Evolutionary conservation across 1,139 yeast genomes (phyloP), one percentile per base, ranked within the genome.

Genomic region (Diutina sp.): DNA sequence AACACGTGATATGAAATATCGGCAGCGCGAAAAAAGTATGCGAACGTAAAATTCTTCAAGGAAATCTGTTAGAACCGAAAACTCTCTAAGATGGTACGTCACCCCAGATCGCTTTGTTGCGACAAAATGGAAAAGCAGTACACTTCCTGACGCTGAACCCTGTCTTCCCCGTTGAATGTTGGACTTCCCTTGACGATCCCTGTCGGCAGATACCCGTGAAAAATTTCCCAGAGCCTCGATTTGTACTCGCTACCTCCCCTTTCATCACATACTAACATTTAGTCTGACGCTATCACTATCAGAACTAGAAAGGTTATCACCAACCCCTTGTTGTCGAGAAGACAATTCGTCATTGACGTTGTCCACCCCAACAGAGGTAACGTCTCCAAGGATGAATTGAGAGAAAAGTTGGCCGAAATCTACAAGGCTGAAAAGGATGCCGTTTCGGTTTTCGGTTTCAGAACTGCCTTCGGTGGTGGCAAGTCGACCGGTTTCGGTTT

Each of bases 381-480:
- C 82, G 97, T 93, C 76, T 86, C 99, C 77, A 93, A 93, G 90
- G 97, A 91, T 76, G 99, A 95, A 80, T 87, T 95, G 80, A 90
- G 99, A 78, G 98, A 90, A 80, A 91, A 86, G 80, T 85, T 95
- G 73, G 90, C 99, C 73, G 85, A 87, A 72, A 82, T 87, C 73
- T 95, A 95, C 97, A 91, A 90, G 85, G 84, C 96, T 74, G 98
- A 93, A 76, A 91, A 93, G 84, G 97, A 93, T 72, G 89, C 97
- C 72, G 96, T 93, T 67, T 91, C 98, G 66, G 99, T 93, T 68
- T 93, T 93, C 75, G 99, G 98, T 76, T 88, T 93, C 96, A 89
- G 96, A 85, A 93, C 99, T 71, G 95, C 90, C 80, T 93, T 84
- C 78, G 99, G 99, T 89, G 99, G 99, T 80, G 97, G 98, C 73